These are phyloP conservation scores for Fraxinus paxiana DNA, from an alignment of 305 asterid species.

Conservation along the genomic window DNA sequence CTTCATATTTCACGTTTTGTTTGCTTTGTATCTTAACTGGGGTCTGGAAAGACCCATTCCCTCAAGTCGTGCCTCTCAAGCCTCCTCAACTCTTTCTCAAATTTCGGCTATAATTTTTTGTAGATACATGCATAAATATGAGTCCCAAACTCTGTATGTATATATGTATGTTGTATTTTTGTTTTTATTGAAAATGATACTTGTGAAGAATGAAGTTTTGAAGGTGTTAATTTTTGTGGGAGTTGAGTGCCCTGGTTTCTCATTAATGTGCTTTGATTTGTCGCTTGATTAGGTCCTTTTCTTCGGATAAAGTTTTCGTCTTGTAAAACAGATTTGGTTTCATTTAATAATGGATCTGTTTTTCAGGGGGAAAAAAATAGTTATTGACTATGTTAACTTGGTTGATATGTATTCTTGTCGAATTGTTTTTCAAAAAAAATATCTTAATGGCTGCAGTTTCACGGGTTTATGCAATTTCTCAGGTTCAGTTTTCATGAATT, in stretches of 20 bases:
- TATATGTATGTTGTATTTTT: conserved; percentile 11
- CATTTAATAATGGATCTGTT: conserved; percentile 3
- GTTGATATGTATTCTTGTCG: not conserved
- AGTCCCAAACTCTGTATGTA: not conserved
- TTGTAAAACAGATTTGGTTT: not conserved
- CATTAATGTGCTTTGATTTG: conserved; percentile 10
- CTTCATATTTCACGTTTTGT: conserved; percentile 35
- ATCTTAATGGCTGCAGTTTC: conserved; percentile 15
- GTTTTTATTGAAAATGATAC: conserved; percentile 21
- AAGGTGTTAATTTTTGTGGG: conserved; percentile 33
- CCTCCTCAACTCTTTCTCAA: conserved; percentile 21
- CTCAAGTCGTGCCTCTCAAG: conserved; percentile 19
- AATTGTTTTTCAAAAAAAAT: not conserved
- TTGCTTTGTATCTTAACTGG: conserved; percentile 32
- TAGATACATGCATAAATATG: conserved; percentile 29
- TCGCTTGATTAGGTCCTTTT: conserved; percentile 19
- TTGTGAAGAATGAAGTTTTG: conserved; percentile 22
- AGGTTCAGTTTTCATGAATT: not conserved
- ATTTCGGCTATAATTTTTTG: not conserved
- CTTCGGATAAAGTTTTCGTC: conserved; percentile 13
- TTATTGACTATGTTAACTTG: not conserved
- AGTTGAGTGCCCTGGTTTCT: conserved; percentile 12
- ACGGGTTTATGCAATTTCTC: not conserved
- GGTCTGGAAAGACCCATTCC: conserved; percentile 25
- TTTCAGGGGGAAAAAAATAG: not conserved